Evolutionary conservation across 306 rosid species (phyloP), one percentile per base, ranked within the genome.

Genomic region (Quercus parvula): DNA sequence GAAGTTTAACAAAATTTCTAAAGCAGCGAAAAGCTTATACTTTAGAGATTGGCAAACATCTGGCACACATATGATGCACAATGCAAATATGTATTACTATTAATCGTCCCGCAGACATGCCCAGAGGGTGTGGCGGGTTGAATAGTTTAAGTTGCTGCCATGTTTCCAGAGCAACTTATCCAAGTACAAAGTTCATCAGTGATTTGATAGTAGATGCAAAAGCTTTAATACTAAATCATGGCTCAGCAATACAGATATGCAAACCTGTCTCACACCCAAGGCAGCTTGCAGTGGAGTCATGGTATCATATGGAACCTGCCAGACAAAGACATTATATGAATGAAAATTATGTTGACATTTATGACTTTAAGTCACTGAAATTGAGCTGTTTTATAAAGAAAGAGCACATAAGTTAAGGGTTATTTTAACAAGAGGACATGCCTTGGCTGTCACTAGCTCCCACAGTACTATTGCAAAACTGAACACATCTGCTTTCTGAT

Each of bases 211-310:
- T 27, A 8, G 54, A 54, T 22, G 14, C n/a, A 6, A 22, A 14
- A 49, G 30, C 6, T 46, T 63, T 46, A 71, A 64, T 35, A 79
- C 27, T 54, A 78, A 20, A 66, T 51, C 57, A 46, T 55, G 49
- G 38, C 44, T 5, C 46, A 67, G 74, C 69, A 49, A 71, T 33
- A n/a, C 33, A 76, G 57, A 72, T 56, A 67, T 54, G 52, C 91
- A 85, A 81, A 95, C 99, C 99, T 96, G 98, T 93, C 99, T 91
- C 81, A 96, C 99, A 81, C 99, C 98, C 85, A 96, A 87, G 63
- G 99, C 99, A 77, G 99, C 99, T 93, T 96, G 99, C 61, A 96
- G 81, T n/a, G 99, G 99, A 84, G 99, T 93, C 98, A 96, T 89
- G 81, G 92, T 83, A 85, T 96, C 99, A 79, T 96, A 96, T 15